These are phyloP conservation scores for Arachis monticola DNA, from an alignment of 331 rosid species.

Conservation along the genomic window DNA sequence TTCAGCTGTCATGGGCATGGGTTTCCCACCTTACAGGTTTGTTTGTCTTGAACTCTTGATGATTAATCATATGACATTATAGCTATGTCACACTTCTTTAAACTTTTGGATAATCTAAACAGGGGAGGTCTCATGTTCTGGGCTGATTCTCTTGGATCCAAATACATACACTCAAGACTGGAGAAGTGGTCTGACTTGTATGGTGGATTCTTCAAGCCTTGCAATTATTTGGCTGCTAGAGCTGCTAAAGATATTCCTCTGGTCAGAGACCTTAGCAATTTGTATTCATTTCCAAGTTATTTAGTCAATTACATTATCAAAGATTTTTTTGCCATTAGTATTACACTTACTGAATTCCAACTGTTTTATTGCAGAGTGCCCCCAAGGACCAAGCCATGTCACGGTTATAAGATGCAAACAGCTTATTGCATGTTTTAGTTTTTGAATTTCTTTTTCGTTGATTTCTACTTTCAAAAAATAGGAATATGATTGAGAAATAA, in stretches of 20 bases:
- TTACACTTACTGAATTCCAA: constrained; percentile 34
- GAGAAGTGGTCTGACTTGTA: constrained; percentile 80
- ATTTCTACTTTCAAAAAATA: constrained; percentile 26
- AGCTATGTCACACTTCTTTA: constrained; percentile 15
- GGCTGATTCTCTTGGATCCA: constrained; percentile 95
- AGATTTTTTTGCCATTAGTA: not conserved
- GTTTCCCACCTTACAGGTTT: constrained; percentile 96
- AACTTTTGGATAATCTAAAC: constrained; percentile 38
- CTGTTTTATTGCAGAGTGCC: constrained; percentile 64
- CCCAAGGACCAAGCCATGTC: constrained; percentile 58
- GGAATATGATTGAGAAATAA: constrained; percentile 41
- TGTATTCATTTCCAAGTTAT: constrained; percentile 26
- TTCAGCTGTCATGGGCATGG: constrained; percentile 90
- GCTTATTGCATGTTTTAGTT: constrained; percentile 21
- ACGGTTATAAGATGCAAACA: constrained; percentile 54
- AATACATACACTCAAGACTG: constrained; percentile 76
- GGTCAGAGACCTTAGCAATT: constrained; percentile 55
- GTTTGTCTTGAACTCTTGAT: constrained; percentile 4
- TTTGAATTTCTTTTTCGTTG: not conserved
- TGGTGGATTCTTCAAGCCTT: constrained; percentile 93
- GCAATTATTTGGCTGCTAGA: constrained; percentile 82
- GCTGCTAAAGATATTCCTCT: constrained; percentile 82
- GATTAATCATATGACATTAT: not conserved
- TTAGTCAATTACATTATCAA: not conserved
- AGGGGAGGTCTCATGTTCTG: constrained; percentile 97